Evolutionary conservation across 2,329 filamentous ascomycete genomes (phyloP), one percentile per base, ranked within the genome.

Genomic region (Fusarium foetens): DNA sequence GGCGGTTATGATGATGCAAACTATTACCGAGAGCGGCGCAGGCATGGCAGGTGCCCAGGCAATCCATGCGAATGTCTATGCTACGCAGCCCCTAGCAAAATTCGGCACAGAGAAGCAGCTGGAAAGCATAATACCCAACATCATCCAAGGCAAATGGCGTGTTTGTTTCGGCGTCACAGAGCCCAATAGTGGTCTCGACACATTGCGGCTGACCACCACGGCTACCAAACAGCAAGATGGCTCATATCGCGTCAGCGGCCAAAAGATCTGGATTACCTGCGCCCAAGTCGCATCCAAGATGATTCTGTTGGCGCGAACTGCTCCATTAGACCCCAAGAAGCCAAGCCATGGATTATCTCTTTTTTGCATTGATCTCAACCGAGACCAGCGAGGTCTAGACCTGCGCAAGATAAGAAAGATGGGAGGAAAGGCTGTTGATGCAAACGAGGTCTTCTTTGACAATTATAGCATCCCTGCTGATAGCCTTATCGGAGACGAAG

Each of bases 191-290:
- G 94, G 94, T 0, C 87, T 97, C 3, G 92, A 97, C 63, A 97
- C 94, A 0, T 83, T 95, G 16, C 88, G 90, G 43, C 84, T 97
- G 12, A 86, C 85, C 43, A 95, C 93, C 0, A 81, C 83, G 12
- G 93, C 93, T 1, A 86, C 88, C 86, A 72, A 76, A 79, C 43
- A 61, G 29, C 29, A 69, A 9, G 87, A 89, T 31, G 88, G 88
- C n/a, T 86, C 84, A 9, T 97, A 95, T 79, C 84, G 82, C 3
- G 86, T 97, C 21, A 89, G 89, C 0, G 93, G 94, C 0, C 93
- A 95, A 78, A 97, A 97, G 83, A 95, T 95, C 66, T 97, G 93
- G 94, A 97, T 96, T 58, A 93, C 93, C 0, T 95, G 90, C 58
- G 94, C 94, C 0, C 93, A 97, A 78, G 92, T 95, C 1, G 93